Conservation (phyloP, 1,284 basidiomycete species). For the Cryptococcus floricola region DNA sequence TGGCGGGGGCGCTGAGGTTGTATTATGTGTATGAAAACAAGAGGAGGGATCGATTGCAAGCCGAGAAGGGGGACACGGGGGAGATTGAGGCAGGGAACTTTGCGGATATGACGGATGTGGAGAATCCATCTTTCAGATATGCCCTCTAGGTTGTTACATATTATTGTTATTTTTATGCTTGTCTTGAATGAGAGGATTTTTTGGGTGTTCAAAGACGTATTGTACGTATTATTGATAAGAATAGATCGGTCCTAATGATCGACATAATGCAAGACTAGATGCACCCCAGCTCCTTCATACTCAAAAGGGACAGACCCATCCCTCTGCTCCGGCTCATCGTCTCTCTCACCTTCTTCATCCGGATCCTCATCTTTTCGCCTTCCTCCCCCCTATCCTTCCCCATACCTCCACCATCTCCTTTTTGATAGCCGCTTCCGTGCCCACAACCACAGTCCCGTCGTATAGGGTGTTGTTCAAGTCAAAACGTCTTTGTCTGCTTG, state of each 20-base stretch:
- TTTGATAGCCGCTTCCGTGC: constrained; percentile 28
- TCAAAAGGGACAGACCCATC: no score
- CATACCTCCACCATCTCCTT: constrained; percentile 18
- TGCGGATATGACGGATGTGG: constrained; percentile 29
- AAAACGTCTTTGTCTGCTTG: constrained; percentile 23
- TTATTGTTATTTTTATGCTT: no score
- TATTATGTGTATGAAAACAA: constrained; percentile 30
- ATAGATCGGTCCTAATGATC: no score
- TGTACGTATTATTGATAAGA: no score
- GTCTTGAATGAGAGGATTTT: no score
- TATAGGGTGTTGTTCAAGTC: constrained; percentile 15
- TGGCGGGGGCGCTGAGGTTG: constrained; percentile 17
- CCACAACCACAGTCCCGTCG: constrained; percentile 22
- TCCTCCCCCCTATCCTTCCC: constrained; percentile 12
- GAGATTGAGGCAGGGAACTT: constrained; percentile 23
- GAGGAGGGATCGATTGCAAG: constrained; percentile 17
- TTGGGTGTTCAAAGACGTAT: no score
- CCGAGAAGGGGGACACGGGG: constrained; percentile 6
- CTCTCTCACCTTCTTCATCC: constrained; percentile 16
- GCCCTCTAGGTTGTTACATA: constrained; percentile 14
- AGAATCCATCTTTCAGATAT: constrained; percentile 31
- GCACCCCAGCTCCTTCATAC: no score
- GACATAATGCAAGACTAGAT: no score
- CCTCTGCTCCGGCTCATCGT: constrained; percentile 3
- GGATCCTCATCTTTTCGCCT: constrained; percentile 16